These are phyloP conservation scores for Tetrapisispora taiwanensis DNA, from an alignment of 805 yeast genomes.

Conservation along the genomic window DNA sequence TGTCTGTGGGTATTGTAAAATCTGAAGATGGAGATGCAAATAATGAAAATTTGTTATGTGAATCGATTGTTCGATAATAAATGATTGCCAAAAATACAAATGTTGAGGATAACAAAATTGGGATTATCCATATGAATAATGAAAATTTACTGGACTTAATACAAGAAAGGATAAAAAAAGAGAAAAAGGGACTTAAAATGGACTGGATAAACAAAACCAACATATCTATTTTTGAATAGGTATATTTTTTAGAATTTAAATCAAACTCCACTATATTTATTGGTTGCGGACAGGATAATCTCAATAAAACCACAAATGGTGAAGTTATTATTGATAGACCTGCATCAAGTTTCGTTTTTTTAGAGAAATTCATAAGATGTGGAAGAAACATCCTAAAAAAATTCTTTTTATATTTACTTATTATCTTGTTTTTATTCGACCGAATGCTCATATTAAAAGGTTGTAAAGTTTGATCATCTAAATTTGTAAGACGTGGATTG, in stretches of 20 bases:
- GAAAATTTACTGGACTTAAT: slow-evolving; percentile 8
- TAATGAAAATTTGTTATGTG: slow-evolving; percentile 19
- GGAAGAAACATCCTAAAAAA: slow-evolving; percentile 23
- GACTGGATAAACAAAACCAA: slow-evolving; percentile 25
- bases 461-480: background rate
- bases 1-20: background rate
- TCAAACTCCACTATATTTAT: slow-evolving; percentile 21
- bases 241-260: slow-evolving; percentile 13
- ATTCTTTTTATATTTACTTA: slow-evolving; percentile 1
- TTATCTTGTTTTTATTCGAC: background rate
- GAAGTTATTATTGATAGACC: slow-evolving; percentile 25
- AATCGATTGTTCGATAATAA: slow-evolving; percentile 11
- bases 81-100: slow-evolving; percentile 3
- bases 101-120: slow-evolving; percentile 6
- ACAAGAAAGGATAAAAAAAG: slow-evolving; percentile 13
- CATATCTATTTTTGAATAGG: slow-evolving; percentile 13
- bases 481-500: background rate
- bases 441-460: background rate
- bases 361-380: slow-evolving; percentile 22
- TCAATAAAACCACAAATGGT: slow-evolving; percentile 29
- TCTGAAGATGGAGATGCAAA: slow-evolving; percentile 5
- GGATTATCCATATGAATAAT: slow-evolving; percentile 9
- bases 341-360: slow-evolving; percentile 20
- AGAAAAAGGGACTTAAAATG: slow-evolving; percentile 24
- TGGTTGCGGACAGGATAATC: slow-evolving; percentile 30